Conservation (phyloP, 768 basidiomycete species). For the Rhodosporidiobolus odoratus region DNA sequence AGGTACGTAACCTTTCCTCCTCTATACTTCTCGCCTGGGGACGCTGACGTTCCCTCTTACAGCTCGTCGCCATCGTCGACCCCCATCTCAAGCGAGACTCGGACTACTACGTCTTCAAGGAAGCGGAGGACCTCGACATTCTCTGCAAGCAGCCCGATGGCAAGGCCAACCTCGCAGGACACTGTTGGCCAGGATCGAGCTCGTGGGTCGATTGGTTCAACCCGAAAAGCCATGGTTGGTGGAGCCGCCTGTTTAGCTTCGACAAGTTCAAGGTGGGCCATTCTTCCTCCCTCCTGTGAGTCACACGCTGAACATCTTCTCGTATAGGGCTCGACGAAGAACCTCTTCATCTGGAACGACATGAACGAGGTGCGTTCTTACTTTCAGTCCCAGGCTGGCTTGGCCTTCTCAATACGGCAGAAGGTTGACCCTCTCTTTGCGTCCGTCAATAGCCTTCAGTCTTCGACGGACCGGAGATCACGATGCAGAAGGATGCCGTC, state of each 20-base stretch:
- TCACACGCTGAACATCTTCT: slow-evolving; percentile 49
- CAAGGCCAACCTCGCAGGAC: slow-evolving; percentile 79
- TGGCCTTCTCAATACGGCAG: slow-evolving; percentile 1
- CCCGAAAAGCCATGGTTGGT: slow-evolving; percentile 81
- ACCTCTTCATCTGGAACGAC: slow-evolving; percentile 95
- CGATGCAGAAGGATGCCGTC: slow-evolving; percentile 66
- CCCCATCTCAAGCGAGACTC: slow-evolving; percentile 84
- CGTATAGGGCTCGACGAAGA: slow-evolving; percentile 58
- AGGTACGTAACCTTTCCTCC: slow-evolving; percentile 54
- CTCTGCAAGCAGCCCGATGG: slow-evolving; percentile 77
- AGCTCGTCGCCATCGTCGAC: slow-evolving; percentile 98
- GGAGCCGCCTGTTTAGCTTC: slow-evolving; percentile 74
- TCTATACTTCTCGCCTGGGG: slow-evolving; percentile 5
- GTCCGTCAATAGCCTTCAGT: slow-evolving; percentile 66
- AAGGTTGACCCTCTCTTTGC: background rate
- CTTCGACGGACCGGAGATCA: slow-evolving; percentile 98
- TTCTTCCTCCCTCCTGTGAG: background rate
- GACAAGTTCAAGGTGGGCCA: slow-evolving; percentile 50
- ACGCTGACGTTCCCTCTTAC: background rate
- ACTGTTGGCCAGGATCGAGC: slow-evolving; percentile 96
- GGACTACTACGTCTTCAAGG: slow-evolving; percentile 74
- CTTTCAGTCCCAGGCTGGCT: background rate
- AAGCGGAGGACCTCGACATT: slow-evolving; percentile 72
- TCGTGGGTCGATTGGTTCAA: slow-evolving; percentile 99
- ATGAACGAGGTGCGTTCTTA: slow-evolving; percentile 80